phyloP scores from a whole-genome alignment of 2,329 filamentous ascomycete genomes.

The Fusarium secorum region DNA sequence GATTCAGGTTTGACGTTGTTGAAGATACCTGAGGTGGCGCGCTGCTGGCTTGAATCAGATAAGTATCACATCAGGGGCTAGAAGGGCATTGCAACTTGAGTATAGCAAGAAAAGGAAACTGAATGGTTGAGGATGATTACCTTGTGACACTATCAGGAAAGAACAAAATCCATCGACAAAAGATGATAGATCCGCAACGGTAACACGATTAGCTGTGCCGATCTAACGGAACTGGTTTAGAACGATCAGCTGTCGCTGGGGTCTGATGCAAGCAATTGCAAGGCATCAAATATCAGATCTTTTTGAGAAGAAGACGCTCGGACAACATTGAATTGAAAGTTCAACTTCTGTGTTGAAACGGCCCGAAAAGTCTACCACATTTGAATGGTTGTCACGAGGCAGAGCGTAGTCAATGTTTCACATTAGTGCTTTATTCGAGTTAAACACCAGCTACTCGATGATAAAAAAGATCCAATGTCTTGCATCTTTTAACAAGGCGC shows the following conservation, averaged over 20 bases:
- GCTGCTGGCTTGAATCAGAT: not conserved
- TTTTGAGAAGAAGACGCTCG: not conserved
- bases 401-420: not conserved
- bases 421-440: not conserved
- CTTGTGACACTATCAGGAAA: not conserved
- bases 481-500: constrained; percentile 15
- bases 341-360: constrained; percentile 6
- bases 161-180: not conserved
- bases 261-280: constrained; percentile 31
- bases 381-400: not conserved
- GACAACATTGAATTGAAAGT: not conserved
- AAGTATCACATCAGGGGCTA: not conserved
- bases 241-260: constrained; percentile 22
- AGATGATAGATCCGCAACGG: not conserved
- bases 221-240: constrained; percentile 20
- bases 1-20: constrained; percentile 10
- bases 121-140: not conserved
- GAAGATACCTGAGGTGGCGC: not conserved
- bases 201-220: constrained; percentile 22
- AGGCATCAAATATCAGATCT: constrained; percentile 10
- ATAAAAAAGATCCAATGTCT: constrained; percentile 3
- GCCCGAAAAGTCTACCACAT: not conserved
- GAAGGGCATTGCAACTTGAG: not conserved
- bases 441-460: constrained; percentile 23
- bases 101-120: not conserved